These are phyloP conservation scores for Asparagopsis taxiformis DNA, from an alignment of 31 red algal genomes.

Conservation along the genomic window DNA sequence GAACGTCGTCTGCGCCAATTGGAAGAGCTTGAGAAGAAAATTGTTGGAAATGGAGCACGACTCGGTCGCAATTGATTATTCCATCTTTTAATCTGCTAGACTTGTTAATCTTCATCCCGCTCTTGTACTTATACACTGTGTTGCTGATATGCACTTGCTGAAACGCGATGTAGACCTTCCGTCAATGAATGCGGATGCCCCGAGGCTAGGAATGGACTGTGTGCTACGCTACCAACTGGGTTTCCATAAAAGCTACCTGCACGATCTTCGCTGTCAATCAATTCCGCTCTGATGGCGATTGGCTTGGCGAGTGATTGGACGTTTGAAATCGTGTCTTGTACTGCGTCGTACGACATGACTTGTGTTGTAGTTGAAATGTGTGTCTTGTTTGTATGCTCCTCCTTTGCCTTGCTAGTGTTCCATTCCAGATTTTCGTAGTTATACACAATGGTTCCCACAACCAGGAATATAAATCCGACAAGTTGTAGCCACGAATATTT, in stretches of 20 bases:
- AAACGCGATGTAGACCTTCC: too few species aligned
- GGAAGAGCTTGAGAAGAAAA: conserved; percentile 6
- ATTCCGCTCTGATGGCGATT: conserved; percentile 20
- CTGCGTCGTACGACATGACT: too few species aligned
- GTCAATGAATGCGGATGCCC: conserved; percentile 13
- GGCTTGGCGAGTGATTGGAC: too few species aligned
- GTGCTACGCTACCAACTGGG: conserved; percentile 35
- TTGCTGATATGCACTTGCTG: too few species aligned
- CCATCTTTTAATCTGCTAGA: not conserved
- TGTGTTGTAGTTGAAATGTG: too few species aligned
- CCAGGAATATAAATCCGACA: conserved; percentile 72
- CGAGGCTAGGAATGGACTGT: conserved; percentile 26
- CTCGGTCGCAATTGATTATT: not conserved
- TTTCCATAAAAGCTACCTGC: conserved; percentile 29
- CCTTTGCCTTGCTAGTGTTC: not conserved
- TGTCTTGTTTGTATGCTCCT: too few species aligned
- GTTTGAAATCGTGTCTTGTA: too few species aligned
- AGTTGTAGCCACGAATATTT: conserved; percentile 80
- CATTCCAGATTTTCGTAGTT: conserved; percentile 38
- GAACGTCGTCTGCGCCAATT: not conserved
- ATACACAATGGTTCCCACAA: conserved; percentile 84
- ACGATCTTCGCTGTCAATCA: not conserved
- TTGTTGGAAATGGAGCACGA: not conserved
- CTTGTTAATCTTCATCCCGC: too few species aligned
- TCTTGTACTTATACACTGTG: too few species aligned